phyloP scores from a whole-genome alignment of 73 alveolate species.

The Paramecium sexaurelia region DNA sequence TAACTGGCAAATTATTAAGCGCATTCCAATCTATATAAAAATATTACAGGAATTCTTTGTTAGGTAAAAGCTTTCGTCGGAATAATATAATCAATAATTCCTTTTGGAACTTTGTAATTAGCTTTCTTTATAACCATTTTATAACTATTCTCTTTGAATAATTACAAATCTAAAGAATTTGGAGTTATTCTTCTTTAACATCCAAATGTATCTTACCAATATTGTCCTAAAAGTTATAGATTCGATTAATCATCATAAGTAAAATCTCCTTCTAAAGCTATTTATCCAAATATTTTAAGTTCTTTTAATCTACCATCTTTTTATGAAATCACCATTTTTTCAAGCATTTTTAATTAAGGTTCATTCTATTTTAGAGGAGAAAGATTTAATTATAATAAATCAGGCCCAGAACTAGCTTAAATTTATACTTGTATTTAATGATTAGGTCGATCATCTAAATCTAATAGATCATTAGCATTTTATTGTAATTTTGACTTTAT shows the following conservation, averaged over 20 bases:
- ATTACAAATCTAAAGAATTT: slow-evolving; percentile 2
- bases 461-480: slow-evolving; percentile 28
- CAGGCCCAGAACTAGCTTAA: background rate
- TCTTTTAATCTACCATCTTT: slow-evolving; percentile 54
- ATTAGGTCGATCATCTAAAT: slow-evolving; percentile 13
- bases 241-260: slow-evolving; percentile 31
- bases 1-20: background rate
- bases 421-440: background rate
- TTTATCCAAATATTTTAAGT: slow-evolving; percentile 43
- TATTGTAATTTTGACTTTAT: background rate
- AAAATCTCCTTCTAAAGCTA: slow-evolving; percentile 53
- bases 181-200: slow-evolving; percentile 61
- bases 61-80: slow-evolving; percentile 16
- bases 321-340: slow-evolving; percentile 10
- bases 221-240: background rate
- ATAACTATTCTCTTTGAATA: slow-evolving; percentile 14
- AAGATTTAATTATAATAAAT: background rate
- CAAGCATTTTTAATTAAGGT: slow-evolving; percentile 29
- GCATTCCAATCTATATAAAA: slow-evolving; percentile 26
- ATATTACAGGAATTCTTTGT: background rate
- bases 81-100: slow-evolving; percentile 27
- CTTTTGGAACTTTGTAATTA: slow-evolving; percentile 7
- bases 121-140: background rate
- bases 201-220: slow-evolving; percentile 35
- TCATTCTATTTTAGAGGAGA: background rate